phyloP scores from a whole-genome alignment of 2,329 filamentous ascomycete species.

The Alternaria ethzedia region DNA sequence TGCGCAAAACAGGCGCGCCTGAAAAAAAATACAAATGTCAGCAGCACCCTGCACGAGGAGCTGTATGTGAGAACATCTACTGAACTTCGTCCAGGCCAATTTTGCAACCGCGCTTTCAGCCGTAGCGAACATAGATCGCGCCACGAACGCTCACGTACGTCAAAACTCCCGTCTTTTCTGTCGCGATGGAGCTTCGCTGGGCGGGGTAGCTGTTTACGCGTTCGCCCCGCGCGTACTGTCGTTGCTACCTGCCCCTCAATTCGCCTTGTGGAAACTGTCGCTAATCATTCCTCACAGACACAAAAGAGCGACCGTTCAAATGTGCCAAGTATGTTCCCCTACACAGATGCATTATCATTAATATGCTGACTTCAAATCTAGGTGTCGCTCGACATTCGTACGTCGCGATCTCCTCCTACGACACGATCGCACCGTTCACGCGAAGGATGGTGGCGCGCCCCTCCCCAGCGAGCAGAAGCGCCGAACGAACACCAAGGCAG shows the following conservation, averaged over 20 bases:
- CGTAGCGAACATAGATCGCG: conserved; percentile 95
- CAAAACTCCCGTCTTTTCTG: conserved; percentile 11
- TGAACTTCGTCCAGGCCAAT: conserved; percentile 62
- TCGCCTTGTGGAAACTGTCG: no score
- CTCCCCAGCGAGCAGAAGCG: conserved; percentile 94
- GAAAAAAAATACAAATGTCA: conserved; percentile 98
- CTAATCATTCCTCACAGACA: no score
- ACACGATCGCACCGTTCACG: conserved; percentile 97
- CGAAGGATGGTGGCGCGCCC: conserved; percentile 93
- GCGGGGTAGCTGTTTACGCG: conserved; percentile 38
- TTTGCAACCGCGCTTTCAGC: conserved; percentile 96
- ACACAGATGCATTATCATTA: no score
- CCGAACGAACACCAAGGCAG: conserved; percentile 71
- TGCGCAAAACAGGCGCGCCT: conserved; percentile 76
- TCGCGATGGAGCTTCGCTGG: conserved; percentile 31
- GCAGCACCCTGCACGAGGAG: neutral
- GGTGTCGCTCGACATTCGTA: conserved; percentile 98
- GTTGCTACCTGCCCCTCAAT: conserved; percentile 33
- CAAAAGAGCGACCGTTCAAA: conserved; percentile 98
- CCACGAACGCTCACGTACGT: conserved; percentile 98
- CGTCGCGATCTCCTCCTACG: conserved; percentile 93
- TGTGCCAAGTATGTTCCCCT: conserved; percentile 56
- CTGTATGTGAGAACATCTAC: neutral
- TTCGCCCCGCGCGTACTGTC: conserved; percentile 45
- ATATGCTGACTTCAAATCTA: conserved; percentile 59